These are phyloP conservation scores for Termitomyces sp. DNA, from an alignment of 768 basidiomycete species.

Conservation along the genomic window DNA sequence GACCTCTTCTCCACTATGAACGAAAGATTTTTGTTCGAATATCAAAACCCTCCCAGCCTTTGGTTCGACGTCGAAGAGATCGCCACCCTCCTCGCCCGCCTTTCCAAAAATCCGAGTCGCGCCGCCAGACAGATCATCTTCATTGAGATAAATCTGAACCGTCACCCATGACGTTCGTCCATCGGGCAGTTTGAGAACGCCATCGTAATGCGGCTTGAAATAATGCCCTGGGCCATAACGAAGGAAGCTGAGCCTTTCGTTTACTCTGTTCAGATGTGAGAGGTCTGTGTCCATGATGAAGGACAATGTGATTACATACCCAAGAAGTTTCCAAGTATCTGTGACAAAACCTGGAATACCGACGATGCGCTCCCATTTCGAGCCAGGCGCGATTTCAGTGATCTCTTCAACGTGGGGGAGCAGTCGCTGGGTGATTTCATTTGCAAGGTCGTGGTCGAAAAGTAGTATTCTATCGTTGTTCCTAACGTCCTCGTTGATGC, in stretches of 20 bases:
- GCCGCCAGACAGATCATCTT: slow-evolving; percentile 30
- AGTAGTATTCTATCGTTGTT: slow-evolving; percentile 29
- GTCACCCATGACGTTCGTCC: slow-evolving; percentile 33
- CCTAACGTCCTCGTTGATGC: slow-evolving; percentile 26
- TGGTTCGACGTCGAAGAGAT: slow-evolving; percentile 35
- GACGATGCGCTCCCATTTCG: slow-evolving; percentile 25
- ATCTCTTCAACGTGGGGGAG: slow-evolving; percentile 27
- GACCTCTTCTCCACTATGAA: too few relatives aligned
- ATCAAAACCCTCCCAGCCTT: too few relatives aligned
- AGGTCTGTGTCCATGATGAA: background rate
- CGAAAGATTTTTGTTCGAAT: too few relatives aligned
- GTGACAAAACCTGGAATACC: slow-evolving; percentile 22
- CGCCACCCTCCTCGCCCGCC: slow-evolving; percentile 8
- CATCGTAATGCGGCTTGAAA: slow-evolving; percentile 36
- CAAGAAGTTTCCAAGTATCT: slow-evolving; percentile 27
- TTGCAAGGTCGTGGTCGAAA: slow-evolving; percentile 22
- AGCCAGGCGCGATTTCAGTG: slow-evolving; percentile 21
- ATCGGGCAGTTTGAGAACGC: slow-evolving; percentile 27
- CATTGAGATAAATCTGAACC: slow-evolving; percentile 40
- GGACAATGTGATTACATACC: slow-evolving; percentile 16
- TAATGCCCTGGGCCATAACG: slow-evolving; percentile 37
- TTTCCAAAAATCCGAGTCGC: slow-evolving; percentile 33
- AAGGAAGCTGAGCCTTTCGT: slow-evolving; percentile 39
- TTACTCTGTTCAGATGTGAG: slow-evolving; percentile 22
- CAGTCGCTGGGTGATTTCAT: slow-evolving; percentile 25